Base-by-base conservation (phyloP, 257 asterid species). In the Gardenia jasminoides region DNA sequence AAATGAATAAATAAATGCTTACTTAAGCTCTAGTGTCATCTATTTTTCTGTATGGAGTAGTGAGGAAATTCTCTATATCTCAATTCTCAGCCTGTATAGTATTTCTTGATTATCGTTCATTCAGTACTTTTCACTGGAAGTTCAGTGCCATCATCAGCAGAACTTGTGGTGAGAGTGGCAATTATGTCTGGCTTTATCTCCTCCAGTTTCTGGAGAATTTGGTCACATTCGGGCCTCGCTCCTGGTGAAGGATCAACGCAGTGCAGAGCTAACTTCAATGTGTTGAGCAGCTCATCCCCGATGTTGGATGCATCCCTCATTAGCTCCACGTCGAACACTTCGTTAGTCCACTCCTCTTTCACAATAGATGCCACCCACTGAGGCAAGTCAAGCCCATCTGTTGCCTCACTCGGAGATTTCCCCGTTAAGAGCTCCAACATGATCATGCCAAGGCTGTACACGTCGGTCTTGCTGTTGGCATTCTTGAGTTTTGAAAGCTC, bases 321-420 rank as follows among this genome's bases (percentile, higher is more conserved):
- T 30, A 93, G 85, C 88, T 93, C 99, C 75, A 89, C 90, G 58
- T 95, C 99, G 16, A 95, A 95, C 47, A 93, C 98, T 76, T 91
- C 96, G 78, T 89, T 91, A 36, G 97, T 94, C 99, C 98, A 91
- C 58, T 94, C 98, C 76, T 93, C 99, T 82, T 95, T 93, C 44
- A 93, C 97, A 7, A 92, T 91, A 0, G 98, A 93, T 0, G 99
- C 93, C 54, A 92, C 97, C 98, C 99, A 93, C 70, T 88, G 97
- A 0, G 98, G 96, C 87, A 95, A 79, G 47, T 93, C 94, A 0
- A 89, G 92, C 12, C 97, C 99, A 52, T 92, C 97, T 4, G 87
- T 89, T 11, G 94, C 93, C 86, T 92, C 98, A 33, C 97, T 86
- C 4, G 98, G 97, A 5, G 99, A 95, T 43, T 93, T 93, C 3